Base-by-base conservation (phyloP, 805 yeast species). In the Pichia manshurica region DNA sequence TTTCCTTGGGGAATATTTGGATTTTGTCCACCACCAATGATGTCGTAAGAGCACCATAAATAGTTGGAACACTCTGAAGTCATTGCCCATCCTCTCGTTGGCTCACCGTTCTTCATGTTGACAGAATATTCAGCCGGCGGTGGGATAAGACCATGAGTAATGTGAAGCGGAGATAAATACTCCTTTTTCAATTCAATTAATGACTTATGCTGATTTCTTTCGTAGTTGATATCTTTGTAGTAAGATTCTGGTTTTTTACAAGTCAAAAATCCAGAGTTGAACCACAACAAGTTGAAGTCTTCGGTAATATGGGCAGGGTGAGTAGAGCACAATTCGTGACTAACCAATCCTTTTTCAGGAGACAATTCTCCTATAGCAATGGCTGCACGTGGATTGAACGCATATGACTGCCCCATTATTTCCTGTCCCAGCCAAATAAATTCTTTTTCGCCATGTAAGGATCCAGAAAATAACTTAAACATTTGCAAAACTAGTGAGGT, bases 391-490 rank as follows among this genome's bases (percentile, higher is more conserved):
- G 62, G 48, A 55, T 80, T 81, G 59, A 82, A 74, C 25, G 60
- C 63, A 53, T 78, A 79, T 19, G 65, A 60, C 55, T 80, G 79
- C 12, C 87, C 82, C 38, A 75, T 69, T 35, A 75, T 66, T 39
- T 75, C 70, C 61, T 80, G 77, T 2, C 86, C 87, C 31, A 85
- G 59, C 91, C 91, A 84, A 56, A 83, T 79, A 53, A 84, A 67
- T 59, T 85, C 93, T 56, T 85, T 85, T 53, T 85, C 95, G 35
- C 95, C 95, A 72, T 85, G 84, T 9, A 83, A 72, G 17, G 81
- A 74, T 1, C 75, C 69, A 0, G 71, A 63, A 21, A 73, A 67
- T 22, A 74, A 61, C 46, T 63, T 63, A 60, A 71, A 69, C 53
- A 74, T 61, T 51, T 74, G 77, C 50, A 74, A 51, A 16, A 64